A percentile compares a stretch with the other conserved stretches of the same genome.
Conservation (phyloP, 805 yeast genomes). For the Candida golubevii region DNA sequence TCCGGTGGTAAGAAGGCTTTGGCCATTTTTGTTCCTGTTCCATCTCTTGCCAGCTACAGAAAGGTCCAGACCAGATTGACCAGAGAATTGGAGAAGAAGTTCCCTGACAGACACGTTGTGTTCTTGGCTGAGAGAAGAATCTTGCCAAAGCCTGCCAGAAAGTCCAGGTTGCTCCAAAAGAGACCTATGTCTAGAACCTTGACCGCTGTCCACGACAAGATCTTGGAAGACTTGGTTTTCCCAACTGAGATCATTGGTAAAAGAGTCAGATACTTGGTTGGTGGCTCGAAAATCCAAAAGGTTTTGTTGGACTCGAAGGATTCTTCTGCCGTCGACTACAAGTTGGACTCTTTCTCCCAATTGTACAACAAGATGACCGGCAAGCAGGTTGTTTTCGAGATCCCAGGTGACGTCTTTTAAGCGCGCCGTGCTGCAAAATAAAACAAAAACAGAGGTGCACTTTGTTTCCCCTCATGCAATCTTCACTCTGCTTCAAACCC, state of each 20-base stretch:
- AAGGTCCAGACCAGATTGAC: slow-evolving; percentile 95
- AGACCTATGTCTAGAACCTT: slow-evolving; percentile 99
- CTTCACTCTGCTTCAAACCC: slow-evolving; percentile 10
- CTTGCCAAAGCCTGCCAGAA: slow-evolving; percentile 98
- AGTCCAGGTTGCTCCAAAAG: slow-evolving; percentile 91
- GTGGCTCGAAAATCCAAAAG: slow-evolving; percentile 98
- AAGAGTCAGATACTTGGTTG: slow-evolving; percentile 98
- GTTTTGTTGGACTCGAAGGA: slow-evolving; percentile 97
- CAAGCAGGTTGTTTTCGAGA: slow-evolving; percentile 98
- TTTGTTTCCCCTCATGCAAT: slow-evolving; percentile 8
- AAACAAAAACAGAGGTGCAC: no score
- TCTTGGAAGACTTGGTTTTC: slow-evolving; percentile 98
- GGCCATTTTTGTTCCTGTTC: slow-evolving; percentile 97
- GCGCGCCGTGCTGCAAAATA: slow-evolving; percentile 2
- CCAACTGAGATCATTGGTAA: slow-evolving; percentile 99
- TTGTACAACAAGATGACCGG: slow-evolving; percentile 98
- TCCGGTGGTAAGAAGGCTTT: slow-evolving; percentile 98
- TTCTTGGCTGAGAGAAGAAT: slow-evolving; percentile 99
- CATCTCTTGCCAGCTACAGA: slow-evolving; percentile 89
- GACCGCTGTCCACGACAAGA: slow-evolving; percentile 97
- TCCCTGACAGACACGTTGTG: slow-evolving; percentile 99
- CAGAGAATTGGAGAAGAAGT: slow-evolving; percentile 99
- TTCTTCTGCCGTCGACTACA: slow-evolving; percentile 94
- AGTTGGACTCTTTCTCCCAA: slow-evolving; percentile 98
- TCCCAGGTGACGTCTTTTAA: slow-evolving; percentile 47